phyloP scores from a whole-genome alignment of 2,329 filamentous ascomycete species.

The Fusarium goolgardi region DNA sequence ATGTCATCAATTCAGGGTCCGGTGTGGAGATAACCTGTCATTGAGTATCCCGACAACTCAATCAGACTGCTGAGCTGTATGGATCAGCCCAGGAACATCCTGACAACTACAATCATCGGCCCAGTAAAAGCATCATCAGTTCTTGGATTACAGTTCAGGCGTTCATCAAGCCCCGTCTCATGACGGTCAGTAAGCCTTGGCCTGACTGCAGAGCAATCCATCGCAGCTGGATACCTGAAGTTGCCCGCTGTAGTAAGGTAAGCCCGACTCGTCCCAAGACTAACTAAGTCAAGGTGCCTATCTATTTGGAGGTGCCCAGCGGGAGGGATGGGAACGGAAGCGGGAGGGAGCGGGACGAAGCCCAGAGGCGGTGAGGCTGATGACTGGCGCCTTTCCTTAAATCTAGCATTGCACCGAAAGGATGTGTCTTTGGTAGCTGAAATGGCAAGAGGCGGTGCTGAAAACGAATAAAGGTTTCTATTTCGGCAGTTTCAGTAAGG shows the following conservation, averaged over 20 bases:
- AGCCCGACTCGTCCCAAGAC: conserved; percentile 11
- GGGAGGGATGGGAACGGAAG: conserved; percentile 45
- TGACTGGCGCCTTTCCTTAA: conserved; percentile 31
- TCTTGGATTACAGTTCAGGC: conserved; percentile 21
- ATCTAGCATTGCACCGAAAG: conserved; percentile 18
- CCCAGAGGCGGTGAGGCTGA: conserved; percentile 47
- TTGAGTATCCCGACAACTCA: conserved; percentile 15
- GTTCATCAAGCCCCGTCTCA: conserved; percentile 30
- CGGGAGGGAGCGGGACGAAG: conserved; percentile 46
- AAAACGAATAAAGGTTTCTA: conserved; percentile 25
- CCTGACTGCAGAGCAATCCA: conserved; percentile 13
- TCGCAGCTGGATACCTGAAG: conserved; percentile 9
- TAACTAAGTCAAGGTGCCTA: not conserved
- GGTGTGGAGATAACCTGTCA: conserved; percentile 22
- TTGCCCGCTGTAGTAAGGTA: conserved; percentile 27
- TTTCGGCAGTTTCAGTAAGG: conserved; percentile 22
- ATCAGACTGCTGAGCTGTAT: conserved; percentile 8
- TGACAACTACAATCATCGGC: conserved; percentile 19
- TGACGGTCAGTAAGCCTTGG: conserved; percentile 14
- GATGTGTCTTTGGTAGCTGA: conserved; percentile 27
- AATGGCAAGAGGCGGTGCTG: conserved; percentile 32
- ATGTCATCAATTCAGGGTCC: conserved; percentile 34
- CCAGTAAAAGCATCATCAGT: conserved; percentile 27
- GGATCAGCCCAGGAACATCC: conserved; percentile 34
- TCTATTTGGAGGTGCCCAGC: conserved; percentile 35